These are phyloP conservation scores for Syncephalastrum racemosum DNA, from an alignment of 371 early-diverging fungal species.

Conservation along the genomic window DNA sequence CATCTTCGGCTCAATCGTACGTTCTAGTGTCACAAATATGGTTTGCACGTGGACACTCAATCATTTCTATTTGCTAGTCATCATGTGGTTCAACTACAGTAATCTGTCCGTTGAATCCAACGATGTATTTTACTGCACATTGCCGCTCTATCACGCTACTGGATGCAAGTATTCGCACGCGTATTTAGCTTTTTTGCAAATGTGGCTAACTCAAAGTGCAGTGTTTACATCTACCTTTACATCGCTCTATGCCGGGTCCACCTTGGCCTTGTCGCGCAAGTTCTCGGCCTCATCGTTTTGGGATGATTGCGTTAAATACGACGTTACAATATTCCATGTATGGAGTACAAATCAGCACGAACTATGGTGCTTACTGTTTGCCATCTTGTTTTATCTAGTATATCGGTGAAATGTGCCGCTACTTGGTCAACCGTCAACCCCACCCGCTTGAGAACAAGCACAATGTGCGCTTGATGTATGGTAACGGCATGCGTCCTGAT, in stretches of 20 bases:
- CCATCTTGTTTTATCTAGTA: constrained; percentile 27
- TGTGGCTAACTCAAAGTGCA: background rate
- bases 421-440: constrained; percentile 51
- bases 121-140: constrained; percentile 37
- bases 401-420: constrained; percentile 74
- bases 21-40: too few species aligned
- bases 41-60: too few species aligned
- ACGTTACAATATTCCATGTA: constrained; percentile 42
- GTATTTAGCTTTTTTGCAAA: background rate
- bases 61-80: too few species aligned
- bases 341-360: background rate
- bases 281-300: constrained; percentile 52
- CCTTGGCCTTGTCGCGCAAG: constrained; percentile 45
- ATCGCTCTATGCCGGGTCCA: constrained; percentile 31
- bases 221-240: constrained; percentile 27
- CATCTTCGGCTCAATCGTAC: too few species aligned
- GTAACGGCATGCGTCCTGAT: constrained; percentile 72
- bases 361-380: too few species aligned
- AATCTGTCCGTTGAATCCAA: background rate
- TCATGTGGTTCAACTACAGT: too few species aligned
- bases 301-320: constrained; percentile 45
- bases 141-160: constrained; percentile 50
- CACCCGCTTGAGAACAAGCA: constrained; percentile 49
- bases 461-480: constrained; percentile 54
- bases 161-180: constrained; percentile 24